A percentile compares a stretch with the other conserved stretches of the same genome.
These are phyloP conservation scores for Gyromitra esculenta DNA, from an alignment of 2,329 filamentous ascomycete genomes.

Conservation along the genomic window DNA sequence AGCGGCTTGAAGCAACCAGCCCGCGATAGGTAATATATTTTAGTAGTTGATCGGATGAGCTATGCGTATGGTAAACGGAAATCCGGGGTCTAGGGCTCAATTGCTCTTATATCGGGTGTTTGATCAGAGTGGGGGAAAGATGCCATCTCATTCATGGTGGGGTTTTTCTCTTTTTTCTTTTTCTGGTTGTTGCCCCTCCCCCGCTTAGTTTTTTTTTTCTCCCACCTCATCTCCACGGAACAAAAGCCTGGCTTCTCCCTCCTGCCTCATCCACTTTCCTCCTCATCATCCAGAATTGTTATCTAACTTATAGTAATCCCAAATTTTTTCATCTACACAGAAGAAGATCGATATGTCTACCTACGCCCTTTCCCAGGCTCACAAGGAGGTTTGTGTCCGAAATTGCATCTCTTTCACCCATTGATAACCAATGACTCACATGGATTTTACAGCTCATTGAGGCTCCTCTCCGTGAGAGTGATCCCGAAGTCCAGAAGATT, in stretches of 20 bases:
- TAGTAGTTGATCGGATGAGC: constrained; percentile 4
- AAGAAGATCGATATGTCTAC: constrained; percentile 60
- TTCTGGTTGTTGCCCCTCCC: constrained; percentile 45
- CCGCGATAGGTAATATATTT: constrained; percentile 10
- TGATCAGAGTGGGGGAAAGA: not conserved
- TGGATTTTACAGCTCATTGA: constrained; percentile 79
- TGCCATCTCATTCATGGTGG: constrained; percentile 17
- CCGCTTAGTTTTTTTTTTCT: constrained; percentile 47
- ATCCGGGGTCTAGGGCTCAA: not conserved
- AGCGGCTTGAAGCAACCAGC: not conserved
- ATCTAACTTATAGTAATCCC: constrained; percentile 2
- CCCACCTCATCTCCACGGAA: constrained; percentile 45
- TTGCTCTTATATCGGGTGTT: constrained; percentile 10
- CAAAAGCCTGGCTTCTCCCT: constrained; percentile 41
- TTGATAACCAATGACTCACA: constrained; percentile 59
- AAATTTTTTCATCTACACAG: constrained; percentile 10
- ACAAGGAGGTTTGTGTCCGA: constrained; percentile 65
- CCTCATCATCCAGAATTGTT: constrained; percentile 12
- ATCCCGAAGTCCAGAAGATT: constrained; percentile 94
- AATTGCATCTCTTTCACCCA: constrained; percentile 14
- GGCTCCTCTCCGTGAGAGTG: constrained; percentile 88
- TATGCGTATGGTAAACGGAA: not conserved
- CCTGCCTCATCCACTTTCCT: not conserved
- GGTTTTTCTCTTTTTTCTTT: constrained; percentile 36
- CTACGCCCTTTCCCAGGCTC: constrained; percentile 67